Conservation (phyloP, 2,329 filamentous ascomycete genomes). For the Penicillium sp. region DNA sequence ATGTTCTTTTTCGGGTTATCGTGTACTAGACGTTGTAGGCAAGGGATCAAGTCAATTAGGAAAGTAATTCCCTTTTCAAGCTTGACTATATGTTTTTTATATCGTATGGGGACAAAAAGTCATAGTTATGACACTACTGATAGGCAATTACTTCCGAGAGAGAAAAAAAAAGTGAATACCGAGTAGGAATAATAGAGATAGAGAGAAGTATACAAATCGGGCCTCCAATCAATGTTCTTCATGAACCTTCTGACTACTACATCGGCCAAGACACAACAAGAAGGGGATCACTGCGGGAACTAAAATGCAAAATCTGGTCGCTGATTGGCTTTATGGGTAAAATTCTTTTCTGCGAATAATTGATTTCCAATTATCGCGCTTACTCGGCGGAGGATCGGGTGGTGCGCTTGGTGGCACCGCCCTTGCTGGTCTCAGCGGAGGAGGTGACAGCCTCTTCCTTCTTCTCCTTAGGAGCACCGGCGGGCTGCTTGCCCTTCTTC, state of each 20-base stretch:
- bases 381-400: slow-evolving; percentile 48
- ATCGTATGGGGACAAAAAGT: background rate
- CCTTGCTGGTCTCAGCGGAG: slow-evolving; percentile 73
- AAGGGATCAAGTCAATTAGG: background rate
- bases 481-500: slow-evolving; percentile 75
- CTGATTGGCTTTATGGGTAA: slow-evolving; percentile 16
- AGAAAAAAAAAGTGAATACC: background rate
- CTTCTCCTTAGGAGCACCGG: slow-evolving; percentile 60
- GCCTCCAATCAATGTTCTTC: slow-evolving; percentile 5
- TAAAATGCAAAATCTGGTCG: slow-evolving; percentile 9
- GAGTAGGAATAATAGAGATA: slow-evolving; percentile 4
- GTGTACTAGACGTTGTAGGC: background rate
- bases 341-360: slow-evolving; percentile 11
- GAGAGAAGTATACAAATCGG: slow-evolving; percentile 10
- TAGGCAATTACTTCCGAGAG: background rate
- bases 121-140: background rate
- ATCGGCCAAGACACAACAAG: slow-evolving; percentile 6
- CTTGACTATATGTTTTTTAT: background rate
- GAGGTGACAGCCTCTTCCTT: slow-evolving; percentile 62
- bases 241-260: background rate
- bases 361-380: slow-evolving; percentile 13
- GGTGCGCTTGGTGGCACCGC: slow-evolving; percentile 62
- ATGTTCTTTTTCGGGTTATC: background rate
- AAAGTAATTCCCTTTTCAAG: background rate
- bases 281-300: slow-evolving; percentile 9